Evolutionary conservation across 176 grass and related monocot species (phyloP).

Genomic region (Triticum turgidum): DNA sequence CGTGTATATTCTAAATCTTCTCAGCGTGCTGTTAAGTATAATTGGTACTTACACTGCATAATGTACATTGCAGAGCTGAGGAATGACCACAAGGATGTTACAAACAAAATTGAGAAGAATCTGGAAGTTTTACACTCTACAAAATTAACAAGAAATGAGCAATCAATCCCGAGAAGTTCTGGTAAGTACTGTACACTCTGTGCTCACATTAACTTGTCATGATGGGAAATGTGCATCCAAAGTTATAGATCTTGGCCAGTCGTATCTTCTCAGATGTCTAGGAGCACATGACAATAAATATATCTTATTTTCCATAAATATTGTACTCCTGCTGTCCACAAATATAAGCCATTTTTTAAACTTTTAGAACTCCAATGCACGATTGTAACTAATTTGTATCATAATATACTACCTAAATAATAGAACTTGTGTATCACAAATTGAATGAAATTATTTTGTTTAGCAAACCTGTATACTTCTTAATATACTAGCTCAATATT

Average conservation of each 20-base stretch:
- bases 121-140: conserved; percentile 72
- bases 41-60: not conserved
- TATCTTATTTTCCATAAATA: not conserved
- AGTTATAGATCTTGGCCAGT: not conserved
- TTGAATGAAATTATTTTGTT: not conserved
- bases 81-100: conserved; percentile 79
- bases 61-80: conserved; percentile 53
- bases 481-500: not conserved
- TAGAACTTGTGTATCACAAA: not conserved
- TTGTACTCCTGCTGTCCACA: not conserved
- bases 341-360: not conserved
- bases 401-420: not conserved
- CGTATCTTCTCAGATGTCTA: not conserved
- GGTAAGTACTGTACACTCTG: conserved; percentile 26
- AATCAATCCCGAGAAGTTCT: conserved; percentile 29
- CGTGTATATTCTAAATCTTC: not conserved
- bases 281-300: not conserved
- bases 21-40: not conserved
- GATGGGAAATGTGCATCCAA: not conserved
- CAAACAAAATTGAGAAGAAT: conserved; percentile 78
- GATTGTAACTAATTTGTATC: not conserved
- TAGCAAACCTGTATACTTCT: not conserved
- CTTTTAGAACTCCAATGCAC: not conserved
- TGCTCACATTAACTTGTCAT: not conserved
- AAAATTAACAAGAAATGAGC: conserved; percentile 51